A percentile compares a stretch with the other conserved stretches of the same genome.
phyloP scores from a whole-genome alignment of 495 filamentous ascomycete species.

The Chaetomium cochliodes region DNA sequence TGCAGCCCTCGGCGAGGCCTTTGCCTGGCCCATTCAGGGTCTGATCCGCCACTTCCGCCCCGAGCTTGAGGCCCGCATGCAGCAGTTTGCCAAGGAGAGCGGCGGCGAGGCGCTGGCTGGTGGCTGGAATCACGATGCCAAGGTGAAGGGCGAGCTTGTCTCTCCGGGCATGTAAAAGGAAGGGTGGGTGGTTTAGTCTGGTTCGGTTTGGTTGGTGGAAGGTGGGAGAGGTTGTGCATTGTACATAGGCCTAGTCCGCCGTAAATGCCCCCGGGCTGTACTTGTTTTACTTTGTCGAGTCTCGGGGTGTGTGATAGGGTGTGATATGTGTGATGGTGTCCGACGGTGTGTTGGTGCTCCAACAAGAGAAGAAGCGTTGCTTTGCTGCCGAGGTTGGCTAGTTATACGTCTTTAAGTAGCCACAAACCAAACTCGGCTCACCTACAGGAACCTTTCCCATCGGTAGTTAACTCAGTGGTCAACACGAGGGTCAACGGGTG shows the following conservation, averaged over 20 bases:
- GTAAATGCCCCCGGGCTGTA: conserved; percentile 10
- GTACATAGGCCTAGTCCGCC: conserved; percentile 7
- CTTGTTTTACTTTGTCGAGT: conserved; percentile 15
- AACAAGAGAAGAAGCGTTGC: neutral
- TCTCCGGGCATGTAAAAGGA: conserved; percentile 74
- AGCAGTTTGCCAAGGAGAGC: conserved; percentile 64
- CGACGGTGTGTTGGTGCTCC: too few species aligned
- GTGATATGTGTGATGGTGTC: neutral
- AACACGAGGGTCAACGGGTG: neutral
- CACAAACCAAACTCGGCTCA: neutral
- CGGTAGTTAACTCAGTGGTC: too few species aligned
- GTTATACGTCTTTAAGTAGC: too few species aligned
- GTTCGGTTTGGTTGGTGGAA: too few species aligned
- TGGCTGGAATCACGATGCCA: conserved; percentile 78
- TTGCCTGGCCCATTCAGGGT: conserved; percentile 97
- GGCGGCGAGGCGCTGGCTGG: conserved; percentile 76
- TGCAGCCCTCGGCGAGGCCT: conserved; percentile 86
- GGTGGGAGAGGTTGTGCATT: neutral
- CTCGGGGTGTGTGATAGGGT: too few species aligned
- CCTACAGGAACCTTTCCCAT: neutral
- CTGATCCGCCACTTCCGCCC: conserved; percentile 96
- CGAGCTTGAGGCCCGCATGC: conserved; percentile 86
- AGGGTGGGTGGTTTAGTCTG: neutral
- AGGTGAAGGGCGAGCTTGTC: conserved; percentile 76
- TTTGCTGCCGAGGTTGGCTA: neutral